Evolutionary conservation across 192 early-diverging fungal genomes (phyloP).

Genomic region (Rhizoclosmatium globosum): DNA sequence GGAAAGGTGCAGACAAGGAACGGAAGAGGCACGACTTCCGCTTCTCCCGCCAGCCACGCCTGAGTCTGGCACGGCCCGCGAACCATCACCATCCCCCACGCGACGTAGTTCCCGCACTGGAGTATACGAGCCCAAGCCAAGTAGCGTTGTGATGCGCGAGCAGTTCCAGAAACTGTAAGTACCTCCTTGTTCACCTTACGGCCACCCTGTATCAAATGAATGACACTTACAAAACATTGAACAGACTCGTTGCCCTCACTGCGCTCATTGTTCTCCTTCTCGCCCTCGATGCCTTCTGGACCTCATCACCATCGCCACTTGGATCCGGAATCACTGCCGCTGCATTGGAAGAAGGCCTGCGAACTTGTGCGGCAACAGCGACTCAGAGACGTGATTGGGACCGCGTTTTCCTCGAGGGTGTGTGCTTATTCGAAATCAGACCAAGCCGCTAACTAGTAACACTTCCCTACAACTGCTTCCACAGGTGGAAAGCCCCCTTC

Average conservation of each 20-base stretch:
- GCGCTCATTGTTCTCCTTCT: constrained; percentile 3
- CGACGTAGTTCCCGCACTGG: not conserved
- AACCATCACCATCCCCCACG: not conserved
- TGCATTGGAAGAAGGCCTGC: not conserved
- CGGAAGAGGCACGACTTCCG: not conserved
- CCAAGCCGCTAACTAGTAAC: not conserved
- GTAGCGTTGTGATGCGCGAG: not conserved
- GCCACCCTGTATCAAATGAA: not conserved
- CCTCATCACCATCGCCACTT: not conserved
- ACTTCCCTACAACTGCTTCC: not conserved
- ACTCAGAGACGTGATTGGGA: not conserved
- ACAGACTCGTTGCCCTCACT: not conserved
- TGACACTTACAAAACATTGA: too few relatives aligned
- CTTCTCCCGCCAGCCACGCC: not conserved
- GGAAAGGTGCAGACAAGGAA: too few relatives aligned
- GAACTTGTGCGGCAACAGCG: not conserved
- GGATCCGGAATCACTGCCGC: not conserved
- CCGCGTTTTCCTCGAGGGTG: not conserved
- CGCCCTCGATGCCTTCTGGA: constrained; percentile 2
- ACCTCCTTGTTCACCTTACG: not conserved
- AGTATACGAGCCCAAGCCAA: not conserved
- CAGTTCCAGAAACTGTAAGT: not conserved
- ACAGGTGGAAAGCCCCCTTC: not conserved
- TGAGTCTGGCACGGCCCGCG: not conserved
- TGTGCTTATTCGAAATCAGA: not conserved